Base-by-base conservation (phyloP, 192 early-diverging fungal genomes). In the Tieghemiomyces parasiticus region DNA sequence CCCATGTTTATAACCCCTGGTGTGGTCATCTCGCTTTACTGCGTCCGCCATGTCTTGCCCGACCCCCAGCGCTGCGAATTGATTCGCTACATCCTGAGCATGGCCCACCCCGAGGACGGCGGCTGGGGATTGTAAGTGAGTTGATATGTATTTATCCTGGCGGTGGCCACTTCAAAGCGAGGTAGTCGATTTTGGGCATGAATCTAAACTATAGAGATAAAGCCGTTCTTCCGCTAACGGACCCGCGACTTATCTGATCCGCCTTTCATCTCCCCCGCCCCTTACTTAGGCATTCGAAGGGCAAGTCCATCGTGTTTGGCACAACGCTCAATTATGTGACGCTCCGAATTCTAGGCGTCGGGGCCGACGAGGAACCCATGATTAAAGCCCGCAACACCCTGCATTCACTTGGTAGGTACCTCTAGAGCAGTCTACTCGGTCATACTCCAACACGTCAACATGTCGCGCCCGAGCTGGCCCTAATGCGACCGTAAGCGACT, bases 1-100 rank as follows among this genome's bases (percentile, higher is more conserved):
- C 95, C 95, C 35, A 87, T 97, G 85, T 99, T 99, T 74, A 69
- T 97, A 45, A 81, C 92, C 31, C 92, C 93, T 19, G 95, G 95
- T 28, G 61, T 96, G 0, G 80, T 91, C 26, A 90, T 99, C 58
- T 70, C 84, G 47, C 85, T 88, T 75, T 92, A 95, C 67, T 83
- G 95, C 60, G 91, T 90, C 0, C 80, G 82, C 25, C 65, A 81
- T 4, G 65, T 72, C 46, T 77, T 89, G 34, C 81, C 77, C 19
- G 74, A 87, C 4, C 74, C 75, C 26, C 79, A 81, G 62, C 61
- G 69, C 29, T 73, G 78, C 3, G 95, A 97, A 76, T 76, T 97
- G 59, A 82, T 86, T 42, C 80, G 90, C 34, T 99, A 97, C 71
- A 63, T 99, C 52, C 69, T 87, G 38, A 86, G 85, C 70, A 72